Base-by-base conservation (phyloP, 257 asterid genomes). In the Plantago ovata region DNA sequence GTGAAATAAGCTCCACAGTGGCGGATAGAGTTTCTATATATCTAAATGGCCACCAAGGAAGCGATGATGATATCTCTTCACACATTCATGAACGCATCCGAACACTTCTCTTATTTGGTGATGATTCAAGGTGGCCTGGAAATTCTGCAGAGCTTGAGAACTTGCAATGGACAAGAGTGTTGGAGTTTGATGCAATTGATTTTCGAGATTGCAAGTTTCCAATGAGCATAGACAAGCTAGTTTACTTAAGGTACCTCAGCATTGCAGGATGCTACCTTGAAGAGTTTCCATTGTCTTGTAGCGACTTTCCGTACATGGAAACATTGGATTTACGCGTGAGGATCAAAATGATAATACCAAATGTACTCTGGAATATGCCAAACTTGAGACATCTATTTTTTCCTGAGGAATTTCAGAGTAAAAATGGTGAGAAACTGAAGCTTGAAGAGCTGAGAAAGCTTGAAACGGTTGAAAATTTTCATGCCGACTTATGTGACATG, bases 181-280 rank as follows among this genome's bases (percentile, higher is more conserved):
- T 47, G 23, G 33, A 56, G 20, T 56, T 36, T 56, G 61, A 36
- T 36, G 15, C 15, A 38, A 3, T 56, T 36, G 24, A 15, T 40
- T 56, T 56, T 38, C 28, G 24, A 18, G 15, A 2, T 4, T n/a
- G 11, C 13, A 56, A 56, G 28, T 28, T 16, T 2, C 61, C 32
- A 0, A 8, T 16, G 19, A 20, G 12, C 42, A 36, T 56, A 2
- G 46, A 20, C 32, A 56, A n/a, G 12, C 32, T 56, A 20, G 9
- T 38, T 19, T 19, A 8, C 42, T 24, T 60, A 36, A 44, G 44
- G 43, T 56, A 68, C 57, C 52, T 68, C 14, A 38, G 64, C 39
- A 38, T 61, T 13, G 9, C 20, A 14, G 32, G 44, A 3, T 68
- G 69, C 42, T 23, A 13, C 36, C 38, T 68, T 50, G 19, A 61